These are phyloP conservation scores for Rhodotorula sp. DNA, from an alignment of 1,284 basidiomycete genomes.

Conservation along the genomic window DNA sequence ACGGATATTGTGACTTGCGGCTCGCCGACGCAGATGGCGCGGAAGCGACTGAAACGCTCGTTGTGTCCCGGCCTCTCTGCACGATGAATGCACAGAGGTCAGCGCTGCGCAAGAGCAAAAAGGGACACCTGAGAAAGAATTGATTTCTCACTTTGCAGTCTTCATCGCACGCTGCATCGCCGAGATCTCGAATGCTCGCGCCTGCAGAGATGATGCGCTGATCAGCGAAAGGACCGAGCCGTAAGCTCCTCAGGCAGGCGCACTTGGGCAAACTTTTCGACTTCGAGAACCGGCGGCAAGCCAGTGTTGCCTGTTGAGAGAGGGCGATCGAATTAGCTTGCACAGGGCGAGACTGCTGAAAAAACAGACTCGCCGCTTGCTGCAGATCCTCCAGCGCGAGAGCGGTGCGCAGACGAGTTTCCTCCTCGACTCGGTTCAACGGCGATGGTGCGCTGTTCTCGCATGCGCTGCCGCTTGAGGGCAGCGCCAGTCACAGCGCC, in stretches of 20 bases:
- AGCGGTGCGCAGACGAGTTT: neutral
- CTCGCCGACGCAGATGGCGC: conserved; percentile 78
- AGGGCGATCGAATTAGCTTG: neutral
- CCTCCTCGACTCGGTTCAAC: conserved; percentile 10
- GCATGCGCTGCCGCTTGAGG: conserved; percentile 46
- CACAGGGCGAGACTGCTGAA: neutral
- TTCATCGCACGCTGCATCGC: conserved; percentile 84
- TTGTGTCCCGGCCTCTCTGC: conserved; percentile 60
- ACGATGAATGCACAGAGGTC: neutral
- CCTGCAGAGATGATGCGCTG: conserved; percentile 54
- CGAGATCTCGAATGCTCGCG: conserved; percentile 78
- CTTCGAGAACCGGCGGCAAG: conserved; percentile 72
- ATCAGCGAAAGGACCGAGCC: neutral
- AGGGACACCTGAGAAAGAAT: neutral
- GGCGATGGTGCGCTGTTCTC: conserved; percentile 28
- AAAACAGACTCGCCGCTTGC: conserved; percentile 1
- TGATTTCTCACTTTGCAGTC: conserved; percentile 59
- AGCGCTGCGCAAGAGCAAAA: no score
- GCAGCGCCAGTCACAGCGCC: conserved; percentile 49
- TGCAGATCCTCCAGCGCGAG: conserved; percentile 21
- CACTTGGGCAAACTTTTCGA: conserved; percentile 82
- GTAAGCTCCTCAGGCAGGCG: conserved; percentile 21
- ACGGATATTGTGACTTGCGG: conserved; percentile 86
- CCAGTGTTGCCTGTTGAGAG: conserved; percentile 17
- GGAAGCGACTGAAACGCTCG: conserved; percentile 88